Base-by-base conservation (phyloP, 179 eudicot species). In the Beta corolliflora region DNA sequence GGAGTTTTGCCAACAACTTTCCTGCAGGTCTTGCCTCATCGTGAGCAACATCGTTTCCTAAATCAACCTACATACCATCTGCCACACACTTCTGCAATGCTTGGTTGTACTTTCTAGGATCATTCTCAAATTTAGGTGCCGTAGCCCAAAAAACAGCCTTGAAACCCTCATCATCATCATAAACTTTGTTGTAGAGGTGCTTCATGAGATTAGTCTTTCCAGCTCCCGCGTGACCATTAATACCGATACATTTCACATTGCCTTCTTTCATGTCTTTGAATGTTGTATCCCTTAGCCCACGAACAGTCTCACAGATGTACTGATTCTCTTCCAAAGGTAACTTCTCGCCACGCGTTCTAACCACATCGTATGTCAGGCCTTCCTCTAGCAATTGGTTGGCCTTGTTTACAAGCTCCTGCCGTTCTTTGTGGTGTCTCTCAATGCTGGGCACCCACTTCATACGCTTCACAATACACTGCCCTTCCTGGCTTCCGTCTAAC, bases 141-240 rank as follows among this genome's bases (percentile, higher is more conserved):
- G 58, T 64, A 14, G 77, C 77, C 82, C 82, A 80, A 52, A 23
- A 80, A 52, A 80, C 82, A 9, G 82, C 71, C 18, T 50, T 73
- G n/a, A 80, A 73, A 25, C 52, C 19, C 3, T 16, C 3, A 23
- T 31, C 6, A 48, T 72, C 63, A 3, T 73, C 14, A 13, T 21
- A 73, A 7, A 80, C 50, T 18, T 48, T 50, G 41, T 80, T 80
- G 82, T 80, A 73, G 23, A 73, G 44, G 52, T 80, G 72, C 25
- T 80, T 80, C 82, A 80, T 80, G n/a, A 80, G 12, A 67, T 65
- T 80, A 10, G 76, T 80, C 53, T 80, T 80, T 5, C 72, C 82
- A 1, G 78, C 52, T 10, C 82, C 77, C 2, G 71, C 63, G 5
- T 29, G 19, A 1, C 82, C 82, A 36, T 80, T 73, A 5, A 80